Evolutionary conservation across 139 green algal species (phyloP), one percentile per base, ranked within the genome.

Genomic region (Chlamydomonas incerta): DNA sequence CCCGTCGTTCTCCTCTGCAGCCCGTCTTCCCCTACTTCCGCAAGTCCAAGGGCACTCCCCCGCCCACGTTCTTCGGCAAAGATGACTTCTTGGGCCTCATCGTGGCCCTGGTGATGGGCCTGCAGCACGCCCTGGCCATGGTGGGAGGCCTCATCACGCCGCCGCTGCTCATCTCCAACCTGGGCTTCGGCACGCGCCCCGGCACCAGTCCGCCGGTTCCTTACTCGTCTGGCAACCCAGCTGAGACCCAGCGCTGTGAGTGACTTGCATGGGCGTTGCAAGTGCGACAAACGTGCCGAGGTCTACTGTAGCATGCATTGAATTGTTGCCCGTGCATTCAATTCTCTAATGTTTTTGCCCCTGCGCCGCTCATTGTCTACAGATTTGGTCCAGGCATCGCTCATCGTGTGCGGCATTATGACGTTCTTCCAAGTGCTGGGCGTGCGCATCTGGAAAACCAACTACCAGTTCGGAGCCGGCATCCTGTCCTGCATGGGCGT

Each of bases 61-160:
- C 41, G 8, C 41, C 41, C 8, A 8, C 41, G 8, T 50, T 50
- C 41, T 50, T 50, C 41, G 41, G 41, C 41, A 50, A 50, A 8
- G 41, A 50, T 50, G 41, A 5, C 5, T 50, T 50, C 8, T 8
- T 50, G 41, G 41, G 41, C 6, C 41, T 94, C 23, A 29, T 95
- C 24, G 69, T 95, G 5, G 86, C 93, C 14, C 29, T 88, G 9
- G 58, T 96, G n/a, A 95, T 96, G 91, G 94, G 94, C 41, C 84
- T 95, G 35, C 94, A 97, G 87, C 94, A 97, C 72, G 81, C 88
- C 13, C 76, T 96, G 28, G 92, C 93, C 37, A 96, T 96, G 91
- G 73, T 93, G 10, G 93, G 91, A 29, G 93, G 93, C 34, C 90
- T 95, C 66, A 95, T 94, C 67, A 93, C 89, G 14, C 90, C 91